Conservation (phyloP, 306 rosid species). For the Cyamopsis tetragonoloba region DNA sequence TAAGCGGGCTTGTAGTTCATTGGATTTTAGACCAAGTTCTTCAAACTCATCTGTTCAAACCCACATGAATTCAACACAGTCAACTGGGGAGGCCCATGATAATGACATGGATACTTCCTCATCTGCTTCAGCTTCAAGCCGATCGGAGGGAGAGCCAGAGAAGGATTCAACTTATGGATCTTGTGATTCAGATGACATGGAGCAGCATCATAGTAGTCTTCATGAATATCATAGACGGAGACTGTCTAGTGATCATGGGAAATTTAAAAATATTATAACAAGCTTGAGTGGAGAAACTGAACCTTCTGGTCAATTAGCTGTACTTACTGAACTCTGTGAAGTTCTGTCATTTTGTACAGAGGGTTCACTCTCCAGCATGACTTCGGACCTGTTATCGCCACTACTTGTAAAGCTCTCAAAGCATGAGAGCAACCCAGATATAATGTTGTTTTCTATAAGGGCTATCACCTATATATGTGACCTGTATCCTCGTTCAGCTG, state of each 20-base stretch:
- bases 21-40: conserved; percentile 84
- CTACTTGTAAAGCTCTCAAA: conserved; percentile 71
- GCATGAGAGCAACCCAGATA: conserved; percentile 63
- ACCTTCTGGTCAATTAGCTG: conserved; percentile 61
- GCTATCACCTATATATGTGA: conserved; percentile 93
- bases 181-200: conserved; percentile 91
- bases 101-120: conserved; percentile 93
- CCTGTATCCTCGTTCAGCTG: conserved; percentile 75
- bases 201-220: conserved; percentile 58
- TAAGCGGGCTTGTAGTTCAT: conserved; percentile 81
- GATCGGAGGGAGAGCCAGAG: conserved; percentile 79
- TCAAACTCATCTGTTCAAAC: conserved; percentile 67
- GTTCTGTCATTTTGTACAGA: conserved; percentile 85
- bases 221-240: conserved; percentile 68
- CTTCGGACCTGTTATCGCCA: conserved; percentile 64
- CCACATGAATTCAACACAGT: conserved; percentile 40
- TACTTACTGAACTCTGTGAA: conserved; percentile 85
- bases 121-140: conserved; percentile 79
- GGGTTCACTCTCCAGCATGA: conserved; percentile 76
- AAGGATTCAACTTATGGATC: conserved; percentile 88
- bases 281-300: conserved; percentile 64
- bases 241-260: conserved; percentile 74
- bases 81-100: conserved; percentile 54
- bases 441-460: conserved; percentile 81
- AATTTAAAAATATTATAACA: conserved; percentile 61